A percentile compares a stretch with the other conserved stretches of the same genome.
Conservation (phyloP, 768 basidiomycete species). For the Mycena albidolilacea region DNA sequence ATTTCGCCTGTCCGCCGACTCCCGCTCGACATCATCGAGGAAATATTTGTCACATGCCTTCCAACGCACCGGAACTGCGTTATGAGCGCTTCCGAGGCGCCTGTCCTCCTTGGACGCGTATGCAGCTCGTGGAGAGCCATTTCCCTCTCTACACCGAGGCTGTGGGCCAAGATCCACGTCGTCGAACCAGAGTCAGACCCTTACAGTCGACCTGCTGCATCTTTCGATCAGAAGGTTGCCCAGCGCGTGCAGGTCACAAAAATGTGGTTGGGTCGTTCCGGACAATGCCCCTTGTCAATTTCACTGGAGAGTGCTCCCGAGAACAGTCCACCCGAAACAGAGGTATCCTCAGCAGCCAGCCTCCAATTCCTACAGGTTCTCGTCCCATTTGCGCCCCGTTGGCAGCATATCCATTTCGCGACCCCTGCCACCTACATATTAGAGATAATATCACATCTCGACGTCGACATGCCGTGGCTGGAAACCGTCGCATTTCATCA, state of each 20-base stretch:
- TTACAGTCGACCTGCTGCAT: background rate
- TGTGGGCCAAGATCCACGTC: too few species aligned
- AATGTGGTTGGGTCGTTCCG: slow-evolving; percentile 25
- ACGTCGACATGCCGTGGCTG: background rate
- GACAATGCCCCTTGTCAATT: slow-evolving; percentile 7
- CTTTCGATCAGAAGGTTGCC: background rate
- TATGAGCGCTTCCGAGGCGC: slow-evolving; percentile 2
- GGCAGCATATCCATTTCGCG: too few species aligned
- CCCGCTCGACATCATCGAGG: slow-evolving; percentile 16
- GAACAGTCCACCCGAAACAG: background rate
- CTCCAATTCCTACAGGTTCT: too few species aligned
- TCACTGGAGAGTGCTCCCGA: background rate
- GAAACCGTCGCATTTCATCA: background rate
- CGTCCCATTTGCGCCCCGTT: too few species aligned
- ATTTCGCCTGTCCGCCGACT: background rate
- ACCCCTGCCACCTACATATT: too few species aligned
- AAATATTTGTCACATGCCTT: slow-evolving; percentile 29
- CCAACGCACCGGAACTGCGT: slow-evolving; percentile 28
- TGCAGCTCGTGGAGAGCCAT: too few species aligned
- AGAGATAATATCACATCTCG: too few species aligned
- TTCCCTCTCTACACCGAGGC: too few species aligned
- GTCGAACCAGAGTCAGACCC: background rate
- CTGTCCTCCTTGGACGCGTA: too few species aligned
- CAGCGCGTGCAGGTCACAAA: slow-evolving; percentile 19
- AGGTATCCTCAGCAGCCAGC: too few species aligned